Evolutionary conservation across 768 basidiomycete species (phyloP).

Genomic region (Rhodocollybia butyracea): DNA sequence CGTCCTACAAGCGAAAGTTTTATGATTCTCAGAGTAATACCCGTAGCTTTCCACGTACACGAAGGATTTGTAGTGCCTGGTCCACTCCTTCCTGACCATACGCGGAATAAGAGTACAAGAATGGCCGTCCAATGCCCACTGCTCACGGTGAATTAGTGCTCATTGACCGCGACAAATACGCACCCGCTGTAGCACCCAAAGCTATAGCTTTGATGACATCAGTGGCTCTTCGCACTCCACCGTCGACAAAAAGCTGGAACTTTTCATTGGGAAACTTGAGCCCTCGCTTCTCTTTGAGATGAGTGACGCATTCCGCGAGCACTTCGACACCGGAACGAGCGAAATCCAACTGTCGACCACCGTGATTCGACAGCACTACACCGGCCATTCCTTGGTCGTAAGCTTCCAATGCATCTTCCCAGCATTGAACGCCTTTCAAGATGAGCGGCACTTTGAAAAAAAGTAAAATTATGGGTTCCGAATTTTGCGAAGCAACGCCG

Average conservation of each 20-base stretch:
- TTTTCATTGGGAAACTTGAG: constrained; percentile 71
- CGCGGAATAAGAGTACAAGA: constrained; percentile 84
- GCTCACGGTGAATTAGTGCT: not conserved
- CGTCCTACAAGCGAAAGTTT: constrained; percentile 54
- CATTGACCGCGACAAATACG: constrained; percentile 8
- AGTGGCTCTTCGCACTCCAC: constrained; percentile 90
- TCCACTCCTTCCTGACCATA: constrained; percentile 90
- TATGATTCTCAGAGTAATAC: not conserved
- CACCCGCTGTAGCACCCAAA: constrained; percentile 84
- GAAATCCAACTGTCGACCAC: constrained; percentile 75
- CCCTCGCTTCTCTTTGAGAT: constrained; percentile 64
- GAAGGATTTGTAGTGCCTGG: constrained; percentile 74
- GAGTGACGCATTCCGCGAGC: constrained; percentile 79
- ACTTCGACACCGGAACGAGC: constrained; percentile 87
- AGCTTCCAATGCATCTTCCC: constrained; percentile 87
- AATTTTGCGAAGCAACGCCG: not conserved
- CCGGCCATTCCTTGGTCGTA: constrained; percentile 74
- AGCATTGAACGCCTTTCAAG: constrained; percentile 85
- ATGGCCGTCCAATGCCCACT: constrained; percentile 85
- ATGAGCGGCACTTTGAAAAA: constrained; percentile 72
- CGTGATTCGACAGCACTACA: constrained; percentile 86
- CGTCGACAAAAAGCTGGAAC: constrained; percentile 89
- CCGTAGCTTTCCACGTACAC: constrained; percentile 37
- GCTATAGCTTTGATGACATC: constrained; percentile 89
- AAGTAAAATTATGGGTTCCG: not conserved